Evolutionary conservation across 768 basidiomycete species (phyloP).

Genomic region (Naematelia encephala): DNA sequence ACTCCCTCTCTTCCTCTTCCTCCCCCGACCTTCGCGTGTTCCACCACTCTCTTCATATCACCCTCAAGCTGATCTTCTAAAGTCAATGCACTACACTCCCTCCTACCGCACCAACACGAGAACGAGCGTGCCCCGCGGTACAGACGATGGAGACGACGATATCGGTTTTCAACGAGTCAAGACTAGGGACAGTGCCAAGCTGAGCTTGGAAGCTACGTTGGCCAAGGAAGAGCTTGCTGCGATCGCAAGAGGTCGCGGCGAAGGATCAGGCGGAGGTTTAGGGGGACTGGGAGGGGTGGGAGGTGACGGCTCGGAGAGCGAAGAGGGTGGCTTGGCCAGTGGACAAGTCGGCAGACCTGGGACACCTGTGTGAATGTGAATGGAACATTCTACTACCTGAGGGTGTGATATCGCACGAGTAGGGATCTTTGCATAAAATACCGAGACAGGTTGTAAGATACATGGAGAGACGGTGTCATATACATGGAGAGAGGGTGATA

Average conservation of each 20-base stretch:
- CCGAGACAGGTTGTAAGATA: no score
- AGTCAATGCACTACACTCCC: not conserved
- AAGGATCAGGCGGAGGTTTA: no score
- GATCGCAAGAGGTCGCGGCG: no score
- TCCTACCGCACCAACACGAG: not conserved
- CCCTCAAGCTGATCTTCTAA: no score
- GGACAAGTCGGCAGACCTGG: not conserved
- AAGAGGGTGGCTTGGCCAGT: not conserved
- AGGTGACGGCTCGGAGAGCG: not conserved
- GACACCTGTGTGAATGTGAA: not conserved
- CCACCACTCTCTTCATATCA: not conserved
- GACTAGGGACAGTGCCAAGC: not conserved
- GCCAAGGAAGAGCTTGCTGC: not conserved
- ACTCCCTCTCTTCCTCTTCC: not conserved
- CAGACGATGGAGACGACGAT: no score
- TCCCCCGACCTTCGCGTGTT: not conserved
- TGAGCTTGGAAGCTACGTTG: not conserved
- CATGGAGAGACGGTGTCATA: no score
- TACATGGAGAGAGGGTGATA: no score
- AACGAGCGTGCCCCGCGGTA: no score
- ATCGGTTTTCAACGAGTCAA: not conserved
- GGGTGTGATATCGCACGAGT: no score
- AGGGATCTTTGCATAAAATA: no score
- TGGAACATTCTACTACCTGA: not conserved
- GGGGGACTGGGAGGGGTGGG: no score